Base-by-base conservation (phyloP, 345 rosid species). In the Ceriops decandra region DNA sequence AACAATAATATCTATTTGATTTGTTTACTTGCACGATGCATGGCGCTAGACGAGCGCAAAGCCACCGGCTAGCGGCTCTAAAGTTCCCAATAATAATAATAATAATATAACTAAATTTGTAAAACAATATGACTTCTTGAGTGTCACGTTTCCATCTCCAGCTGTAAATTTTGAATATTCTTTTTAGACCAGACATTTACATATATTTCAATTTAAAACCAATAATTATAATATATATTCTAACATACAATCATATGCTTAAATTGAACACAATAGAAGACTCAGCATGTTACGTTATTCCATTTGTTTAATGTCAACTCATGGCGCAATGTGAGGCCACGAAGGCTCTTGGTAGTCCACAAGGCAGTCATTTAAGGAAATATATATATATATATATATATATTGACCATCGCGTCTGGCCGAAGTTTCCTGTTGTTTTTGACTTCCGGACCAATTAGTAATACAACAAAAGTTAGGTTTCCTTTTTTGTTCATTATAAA, bases 301-400 rank as follows among this genome's bases (percentile, higher is more conserved):
- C 15, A 5, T 53, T 46, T 9, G 20, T 68, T 66, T 51, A 57
- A 9, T 36, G 10, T 20, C 7, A 47, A 31, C 20, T 15, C n/a
- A 10, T 13, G 7, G 70, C 21, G 49, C n/a, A 21, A 56, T 31
- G 31, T 10, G 62, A 30, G 58, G 69, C 77, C 77, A 72, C 74
- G 69, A 64, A 22, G 68, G 27, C 57, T 35, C 6, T 26, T 19
- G 22, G 27, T 33, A 21, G 5, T 47, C 63, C 57, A 63, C 64
- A 7, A 57, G 5, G 10, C 46, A 57, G 46, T 54, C 46, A 68
- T 26, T 38, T 28, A 30, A 28, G 31, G 30, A 21, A 8, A 58
- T 26, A 30, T 22, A 22, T 22, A 22, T 22, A 22, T 22, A 22
- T 22, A 22, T 22, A 22, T 22, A 22, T 38, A 2, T 10, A 10